phyloP scores from a whole-genome alignment of 2,329 filamentous ascomycete species.

The Diaporthe nobilis region DNA sequence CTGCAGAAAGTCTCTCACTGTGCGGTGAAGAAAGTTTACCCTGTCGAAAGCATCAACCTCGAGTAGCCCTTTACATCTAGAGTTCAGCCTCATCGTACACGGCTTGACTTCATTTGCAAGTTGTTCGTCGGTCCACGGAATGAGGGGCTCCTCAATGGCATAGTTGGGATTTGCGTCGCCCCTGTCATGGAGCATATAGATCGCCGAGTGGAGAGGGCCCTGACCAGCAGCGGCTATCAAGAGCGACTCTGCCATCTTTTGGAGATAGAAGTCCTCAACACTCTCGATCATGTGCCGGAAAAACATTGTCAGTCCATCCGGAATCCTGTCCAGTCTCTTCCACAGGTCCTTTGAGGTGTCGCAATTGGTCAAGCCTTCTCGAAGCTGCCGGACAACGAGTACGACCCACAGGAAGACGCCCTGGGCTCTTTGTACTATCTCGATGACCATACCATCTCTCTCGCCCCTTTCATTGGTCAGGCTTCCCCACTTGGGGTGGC shows the following conservation, averaged over 20 bases:
- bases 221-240: slow-evolving; percentile 6
- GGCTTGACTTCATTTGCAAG: background rate
- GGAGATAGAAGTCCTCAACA: background rate
- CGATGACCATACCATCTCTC: background rate
- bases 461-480: background rate
- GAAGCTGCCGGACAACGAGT: background rate
- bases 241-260: slow-evolving; percentile 14
- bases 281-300: background rate
- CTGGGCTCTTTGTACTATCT: slow-evolving; percentile 12
- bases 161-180: background rate
- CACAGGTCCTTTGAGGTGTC: background rate
- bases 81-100: background rate
- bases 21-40: slow-evolving; percentile 12
- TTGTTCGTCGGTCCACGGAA: background rate
- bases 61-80: background rate
- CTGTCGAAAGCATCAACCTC: slow-evolving; percentile 21
- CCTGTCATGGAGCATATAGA: slow-evolving; percentile 8
- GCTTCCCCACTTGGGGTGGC: background rate
- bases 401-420: slow-evolving; percentile 13
- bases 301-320: background rate
- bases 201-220: background rate
- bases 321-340: slow-evolving; percentile 3
- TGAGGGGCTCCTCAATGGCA: background rate
- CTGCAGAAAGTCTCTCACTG: slow-evolving; percentile 4
- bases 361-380: background rate